Evolutionary conservation across 768 basidiomycete genomes (phyloP).

Genomic region (Gautieria morchelliformis): DNA sequence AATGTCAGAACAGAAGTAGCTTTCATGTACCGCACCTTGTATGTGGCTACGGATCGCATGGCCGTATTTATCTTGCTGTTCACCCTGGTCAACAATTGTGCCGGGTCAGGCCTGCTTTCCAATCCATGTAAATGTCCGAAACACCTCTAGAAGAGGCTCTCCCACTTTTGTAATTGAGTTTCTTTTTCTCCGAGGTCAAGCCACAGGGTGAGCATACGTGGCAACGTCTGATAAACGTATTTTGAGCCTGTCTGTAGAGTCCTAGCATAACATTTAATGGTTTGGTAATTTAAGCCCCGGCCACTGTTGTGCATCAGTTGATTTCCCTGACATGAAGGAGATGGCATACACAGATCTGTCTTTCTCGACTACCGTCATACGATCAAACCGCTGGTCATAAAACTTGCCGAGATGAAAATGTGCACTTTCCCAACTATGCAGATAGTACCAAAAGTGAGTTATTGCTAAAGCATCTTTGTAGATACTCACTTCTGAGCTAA

Average conservation of each 20-base stretch:
- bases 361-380: constrained; percentile 1
- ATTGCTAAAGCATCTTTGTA: background rate
- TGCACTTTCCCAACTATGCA: constrained; percentile 68
- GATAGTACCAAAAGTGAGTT: background rate
- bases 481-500: constrained; percentile 25
- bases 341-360: background rate
- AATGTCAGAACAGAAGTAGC: background rate
- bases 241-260: constrained; percentile 82
- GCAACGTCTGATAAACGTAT: constrained; percentile 92
- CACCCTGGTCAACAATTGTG: constrained; percentile 41
- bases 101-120: background rate
- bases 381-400: constrained; percentile 60
- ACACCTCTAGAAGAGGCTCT: background rate
- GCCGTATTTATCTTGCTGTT: constrained; percentile 46
- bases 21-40: constrained; percentile 48
- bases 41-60: constrained; percentile 56
- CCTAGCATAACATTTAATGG: constrained; percentile 55
- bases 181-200: constrained; percentile 73
- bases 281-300: constrained; percentile 49
- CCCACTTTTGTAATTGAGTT: background rate
- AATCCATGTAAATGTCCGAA: background rate
- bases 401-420: constrained; percentile 83
- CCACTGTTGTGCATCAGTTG: constrained; percentile 30
- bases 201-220: constrained; percentile 91
- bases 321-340: background rate